Base-by-base conservation (phyloP, 768 basidiomycete genomes). In the Ramaria rubella region DNA sequence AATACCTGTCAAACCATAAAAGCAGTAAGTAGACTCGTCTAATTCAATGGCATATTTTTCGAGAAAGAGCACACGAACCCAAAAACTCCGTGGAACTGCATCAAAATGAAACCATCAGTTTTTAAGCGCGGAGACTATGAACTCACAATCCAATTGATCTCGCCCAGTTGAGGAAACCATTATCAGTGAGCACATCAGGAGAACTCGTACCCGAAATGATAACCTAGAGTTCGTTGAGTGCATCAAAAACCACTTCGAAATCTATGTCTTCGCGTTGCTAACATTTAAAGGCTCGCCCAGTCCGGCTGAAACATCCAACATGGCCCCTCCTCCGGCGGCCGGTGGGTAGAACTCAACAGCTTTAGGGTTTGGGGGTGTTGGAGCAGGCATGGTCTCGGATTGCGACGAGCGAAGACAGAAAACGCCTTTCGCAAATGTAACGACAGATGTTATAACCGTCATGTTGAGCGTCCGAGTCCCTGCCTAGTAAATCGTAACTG, bases 131-230 rank as follows among this genome's bases (percentile, higher is more conserved):
- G 6, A 42, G 8, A 4, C 11, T 17, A 3, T 7, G 6, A 26
- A 36, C 57, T 40, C 29, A 58, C 57, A 58, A 43, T 7, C 50
- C 50, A 14, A 52, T 40, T 17, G 57, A 50, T 29, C 26, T 53
- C 24, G 57, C 31, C 45, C 49, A 61, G 23, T 59, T 59, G 38
- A 61, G 42, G 55, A 61, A 51, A 11, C 58, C 58, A 48, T 29
- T 46, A 31, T 61, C 53, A 1, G 60, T 56, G 34, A 59, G 40
- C n/a, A 61, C 58, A 9, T 23, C 50, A 12, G 58, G 52, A 17
- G 58, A 58, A 24, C 52, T 55, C 9, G 45, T 33, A 7, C 53
- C 60, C 4, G 60, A 61, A 23, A 61, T 59, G 34, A 61, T 59
- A 48, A 61, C 60, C 60, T 61, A 29, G 8, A 29, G 19, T 19